Percentiles rank a stretch among this genome's conserved stretches.
Evolutionary conservation across 345 rosid genomes (phyloP).

Genomic region (Camelina laxa): DNA sequence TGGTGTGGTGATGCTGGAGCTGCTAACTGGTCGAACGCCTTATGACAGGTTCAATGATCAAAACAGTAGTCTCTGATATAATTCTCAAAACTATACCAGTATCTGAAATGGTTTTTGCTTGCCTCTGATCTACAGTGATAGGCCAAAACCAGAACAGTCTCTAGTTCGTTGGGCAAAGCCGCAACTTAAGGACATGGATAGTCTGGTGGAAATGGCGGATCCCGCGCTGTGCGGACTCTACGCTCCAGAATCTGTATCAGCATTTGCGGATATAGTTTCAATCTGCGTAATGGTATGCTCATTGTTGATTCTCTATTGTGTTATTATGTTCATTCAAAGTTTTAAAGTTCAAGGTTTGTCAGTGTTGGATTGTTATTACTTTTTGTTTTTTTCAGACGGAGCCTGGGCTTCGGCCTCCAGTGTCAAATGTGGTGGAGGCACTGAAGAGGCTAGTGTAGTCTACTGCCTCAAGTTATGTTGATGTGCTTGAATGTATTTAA

Average conservation of each 20-base stretch:
- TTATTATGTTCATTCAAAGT: background rate
- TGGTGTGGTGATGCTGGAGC: constrained; percentile 95
- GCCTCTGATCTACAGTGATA: constrained; percentile 50
- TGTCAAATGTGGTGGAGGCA: constrained; percentile 87
- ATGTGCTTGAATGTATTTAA: background rate
- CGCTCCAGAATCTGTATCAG: constrained; percentile 74
- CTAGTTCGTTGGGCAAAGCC: constrained; percentile 89
- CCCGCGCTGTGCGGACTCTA: constrained; percentile 94
- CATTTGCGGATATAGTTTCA: constrained; percentile 81
- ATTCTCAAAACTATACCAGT: background rate
- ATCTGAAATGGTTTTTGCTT: constrained; percentile 13
- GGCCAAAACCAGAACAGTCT: constrained; percentile 71
- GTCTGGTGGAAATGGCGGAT: constrained; percentile 74
- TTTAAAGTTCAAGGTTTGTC: constrained; percentile 20
- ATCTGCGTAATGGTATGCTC: constrained; percentile 74
- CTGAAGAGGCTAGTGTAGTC: constrained; percentile 66
- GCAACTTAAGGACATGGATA: constrained; percentile 69
- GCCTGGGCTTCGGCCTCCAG: constrained; percentile 80
- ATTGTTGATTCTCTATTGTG: background rate
- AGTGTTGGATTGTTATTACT: constrained; percentile 22
- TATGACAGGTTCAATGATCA: constrained; percentile 58
- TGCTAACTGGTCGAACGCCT: constrained; percentile 87
- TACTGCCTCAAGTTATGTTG: constrained; percentile 28
- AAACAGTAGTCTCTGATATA: background rate
- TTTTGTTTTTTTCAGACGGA: constrained; percentile 58